Conservation (phyloP, 352 stramenopile species). For the Pythium biforme region DNA sequence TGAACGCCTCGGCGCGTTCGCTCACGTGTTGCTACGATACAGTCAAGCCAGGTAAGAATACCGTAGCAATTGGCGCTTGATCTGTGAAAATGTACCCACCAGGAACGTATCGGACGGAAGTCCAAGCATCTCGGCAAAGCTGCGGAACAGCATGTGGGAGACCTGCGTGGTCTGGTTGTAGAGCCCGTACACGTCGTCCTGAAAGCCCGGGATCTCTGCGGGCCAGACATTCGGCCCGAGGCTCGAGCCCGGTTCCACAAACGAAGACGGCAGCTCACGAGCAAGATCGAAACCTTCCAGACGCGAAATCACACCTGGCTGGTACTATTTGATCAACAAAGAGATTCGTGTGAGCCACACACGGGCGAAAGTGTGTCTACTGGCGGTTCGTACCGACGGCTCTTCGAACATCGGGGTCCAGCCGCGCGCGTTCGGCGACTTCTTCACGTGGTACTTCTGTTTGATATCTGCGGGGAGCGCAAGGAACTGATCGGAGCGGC, state of each 20-base stretch:
- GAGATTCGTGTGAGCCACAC: background rate
- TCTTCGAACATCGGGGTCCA: constrained; percentile 86
- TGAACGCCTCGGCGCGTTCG: constrained; percentile 72
- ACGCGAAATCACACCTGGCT: constrained; percentile 72
- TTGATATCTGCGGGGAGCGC: constrained; percentile 60
- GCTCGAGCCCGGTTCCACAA: constrained; percentile 59
- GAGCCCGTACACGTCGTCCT: constrained; percentile 63
- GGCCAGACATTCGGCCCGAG: constrained; percentile 81
- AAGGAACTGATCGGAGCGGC: constrained; percentile 65
- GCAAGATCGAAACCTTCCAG: constrained; percentile 78
- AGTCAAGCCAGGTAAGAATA: background rate
- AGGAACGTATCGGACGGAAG: constrained; percentile 60
- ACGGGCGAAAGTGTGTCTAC: background rate
- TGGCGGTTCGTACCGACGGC: constrained; percentile 45
- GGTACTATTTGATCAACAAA: constrained; percentile 47
- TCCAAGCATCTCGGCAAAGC: constrained; percentile 79
- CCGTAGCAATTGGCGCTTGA: too few relatives aligned
- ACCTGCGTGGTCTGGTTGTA: constrained; percentile 75
- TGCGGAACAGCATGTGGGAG: constrained; percentile 63
- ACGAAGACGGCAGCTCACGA: constrained; percentile 51
- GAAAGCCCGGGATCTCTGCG: constrained; percentile 53
- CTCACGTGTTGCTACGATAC: constrained; percentile 58
- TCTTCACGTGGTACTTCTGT: constrained; percentile 77
- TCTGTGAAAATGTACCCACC: constrained; percentile 26
- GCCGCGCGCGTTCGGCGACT: constrained; percentile 63